A percentile compares a stretch with the other conserved stretches of the same genome.
phyloP scores from a whole-genome alignment of 257 asterid genomes.

The Solanum stenotomum region DNA sequence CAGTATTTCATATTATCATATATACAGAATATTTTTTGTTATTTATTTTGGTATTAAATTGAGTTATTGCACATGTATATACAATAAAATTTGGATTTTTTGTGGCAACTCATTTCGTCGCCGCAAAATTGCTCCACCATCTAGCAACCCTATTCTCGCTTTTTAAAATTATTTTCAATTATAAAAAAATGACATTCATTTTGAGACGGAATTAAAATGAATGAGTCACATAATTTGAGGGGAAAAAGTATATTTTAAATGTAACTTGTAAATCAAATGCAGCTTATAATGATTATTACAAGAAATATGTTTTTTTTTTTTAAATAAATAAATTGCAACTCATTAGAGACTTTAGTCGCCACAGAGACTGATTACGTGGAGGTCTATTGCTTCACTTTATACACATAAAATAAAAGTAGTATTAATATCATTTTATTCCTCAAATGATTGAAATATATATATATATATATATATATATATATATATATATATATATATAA shows the following conservation, averaged over 20 bases:
- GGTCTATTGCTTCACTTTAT: background rate
- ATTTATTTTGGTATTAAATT: background rate
- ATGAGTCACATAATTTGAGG: background rate
- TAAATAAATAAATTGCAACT: too few species aligned
- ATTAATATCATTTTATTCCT: background rate
- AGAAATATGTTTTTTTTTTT: background rate
- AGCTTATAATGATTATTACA: background rate
- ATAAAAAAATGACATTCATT: background rate
- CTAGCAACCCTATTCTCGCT: too few species aligned
- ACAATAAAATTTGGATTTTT: background rate
- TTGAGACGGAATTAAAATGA: background rate
- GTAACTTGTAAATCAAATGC: too few species aligned
- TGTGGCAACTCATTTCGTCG: background rate
- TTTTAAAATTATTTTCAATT: too few species aligned
- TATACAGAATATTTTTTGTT: background rate
- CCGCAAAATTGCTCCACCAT: too few species aligned
- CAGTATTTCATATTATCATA: background rate
- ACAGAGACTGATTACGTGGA: background rate
- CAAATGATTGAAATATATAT: background rate
- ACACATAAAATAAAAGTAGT: too few species aligned
- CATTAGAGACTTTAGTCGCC: background rate
- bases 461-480: too few species aligned
- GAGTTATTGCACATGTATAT: background rate
- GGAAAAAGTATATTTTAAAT: too few species aligned
- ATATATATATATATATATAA: too few species aligned